Percentiles rank a stretch among this genome's conserved stretches.
Evolutionary conservation across 2,329 filamentous ascomycete species (phyloP).

Genomic region (Cryphonectria nitschkei): DNA sequence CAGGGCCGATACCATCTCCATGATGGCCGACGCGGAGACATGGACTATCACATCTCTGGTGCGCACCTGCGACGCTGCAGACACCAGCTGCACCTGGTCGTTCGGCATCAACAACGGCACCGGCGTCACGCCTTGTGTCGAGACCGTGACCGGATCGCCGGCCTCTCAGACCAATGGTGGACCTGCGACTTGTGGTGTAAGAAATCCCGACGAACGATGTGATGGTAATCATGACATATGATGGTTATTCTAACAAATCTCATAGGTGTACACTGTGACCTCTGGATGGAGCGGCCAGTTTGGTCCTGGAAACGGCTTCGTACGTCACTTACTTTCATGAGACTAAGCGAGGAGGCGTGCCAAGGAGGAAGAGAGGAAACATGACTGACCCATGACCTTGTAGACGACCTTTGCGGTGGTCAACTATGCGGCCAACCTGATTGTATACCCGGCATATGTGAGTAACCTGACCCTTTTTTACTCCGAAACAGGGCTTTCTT

Average conservation of each 20-base stretch:
- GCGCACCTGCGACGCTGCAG: slow-evolving; percentile 43
- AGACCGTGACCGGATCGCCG: slow-evolving; percentile 40
- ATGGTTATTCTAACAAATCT: neutral
- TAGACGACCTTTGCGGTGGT: slow-evolving; percentile 54
- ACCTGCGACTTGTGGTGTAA: slow-evolving; percentile 45
- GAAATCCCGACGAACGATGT: neutral
- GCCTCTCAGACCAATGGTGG: slow-evolving; percentile 44
- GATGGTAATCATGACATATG: neutral
- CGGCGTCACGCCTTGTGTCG: slow-evolving; percentile 39
- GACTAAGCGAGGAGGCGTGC: too few relatives aligned
- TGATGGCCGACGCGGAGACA: slow-evolving; percentile 37
- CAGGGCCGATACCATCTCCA: slow-evolving; percentile 33
- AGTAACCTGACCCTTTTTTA: neutral
- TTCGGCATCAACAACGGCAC: slow-evolving; percentile 46
- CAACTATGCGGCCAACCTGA: slow-evolving; percentile 46
- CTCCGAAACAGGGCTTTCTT: neutral
- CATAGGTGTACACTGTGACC: slow-evolving; percentile 49
- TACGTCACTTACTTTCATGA: neutral
- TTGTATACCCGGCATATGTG: slow-evolving; percentile 55
- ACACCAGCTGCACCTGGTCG: slow-evolving; percentile 46
- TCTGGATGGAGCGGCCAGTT: slow-evolving; percentile 61
- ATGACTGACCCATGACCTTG: neutral
- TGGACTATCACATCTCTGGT: slow-evolving; percentile 46
- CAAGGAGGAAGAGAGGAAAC: neutral
- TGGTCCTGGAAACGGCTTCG: slow-evolving; percentile 54